A percentile compares a stretch with the other conserved stretches of the same genome.
These are phyloP conservation scores for Pseudoturritis turrita DNA, from an alignment of 345 rosid genomes.

Conservation along the genomic window DNA sequence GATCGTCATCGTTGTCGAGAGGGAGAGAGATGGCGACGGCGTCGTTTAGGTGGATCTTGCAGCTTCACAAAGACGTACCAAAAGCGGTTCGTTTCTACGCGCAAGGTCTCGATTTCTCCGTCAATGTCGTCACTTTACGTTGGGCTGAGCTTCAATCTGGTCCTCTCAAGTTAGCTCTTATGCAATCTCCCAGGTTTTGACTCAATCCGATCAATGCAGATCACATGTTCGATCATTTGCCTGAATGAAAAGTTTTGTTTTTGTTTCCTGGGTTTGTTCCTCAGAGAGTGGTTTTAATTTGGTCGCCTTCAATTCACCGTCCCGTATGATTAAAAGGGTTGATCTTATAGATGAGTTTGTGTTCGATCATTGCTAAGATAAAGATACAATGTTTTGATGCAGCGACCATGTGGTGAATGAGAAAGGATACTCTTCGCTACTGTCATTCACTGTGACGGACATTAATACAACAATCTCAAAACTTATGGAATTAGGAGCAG, in stretches of 20 bases:
- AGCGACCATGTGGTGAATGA: conserved; percentile 50
- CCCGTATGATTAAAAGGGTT: background rate
- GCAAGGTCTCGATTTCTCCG: conserved; percentile 74
- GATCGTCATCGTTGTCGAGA: background rate
- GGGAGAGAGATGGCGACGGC: conserved; percentile 49
- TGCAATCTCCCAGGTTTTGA: conserved; percentile 63
- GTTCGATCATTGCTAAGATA: background rate
- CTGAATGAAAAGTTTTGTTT: conserved; percentile 14
- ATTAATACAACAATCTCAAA: conserved; percentile 69
- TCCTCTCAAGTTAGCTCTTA: conserved; percentile 71
- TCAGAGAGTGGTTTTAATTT: too few relatives aligned
- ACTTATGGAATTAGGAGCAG: conserved; percentile 82
- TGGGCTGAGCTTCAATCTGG: conserved; percentile 96
- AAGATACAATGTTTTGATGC: background rate
- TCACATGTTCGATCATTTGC: conserved; percentile 48
- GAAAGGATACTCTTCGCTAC: conserved; percentile 62
- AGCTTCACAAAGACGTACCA: conserved; percentile 92
- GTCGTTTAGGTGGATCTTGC: conserved; percentile 84
- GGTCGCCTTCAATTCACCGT: too few relatives aligned
- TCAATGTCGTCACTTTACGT: conserved; percentile 73
- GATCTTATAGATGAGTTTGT: background rate
- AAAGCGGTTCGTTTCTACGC: conserved; percentile 83
- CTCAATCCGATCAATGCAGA: background rate
- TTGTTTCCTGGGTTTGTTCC: background rate
- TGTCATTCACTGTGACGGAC: conserved; percentile 82